phyloP scores from a whole-genome alignment of 2,329 filamentous ascomycete genomes.

The Nemania abortiva region DNA sequence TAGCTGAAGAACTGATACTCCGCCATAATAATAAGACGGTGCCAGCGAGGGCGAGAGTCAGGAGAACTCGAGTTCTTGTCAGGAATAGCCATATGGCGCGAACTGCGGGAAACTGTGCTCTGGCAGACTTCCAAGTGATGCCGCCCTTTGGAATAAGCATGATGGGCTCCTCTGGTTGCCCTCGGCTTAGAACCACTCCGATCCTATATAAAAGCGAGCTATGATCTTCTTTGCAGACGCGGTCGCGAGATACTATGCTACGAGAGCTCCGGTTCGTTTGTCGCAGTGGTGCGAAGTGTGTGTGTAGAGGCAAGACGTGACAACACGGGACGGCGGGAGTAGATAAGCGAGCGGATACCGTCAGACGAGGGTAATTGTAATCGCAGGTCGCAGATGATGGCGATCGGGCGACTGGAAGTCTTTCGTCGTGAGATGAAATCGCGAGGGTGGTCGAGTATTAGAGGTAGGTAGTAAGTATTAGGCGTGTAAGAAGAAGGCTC shows the following conservation, averaged over 20 bases:
- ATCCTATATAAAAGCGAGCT: conserved; percentile 40
- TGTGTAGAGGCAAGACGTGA: neutral
- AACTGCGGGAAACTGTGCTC: conserved; percentile 80
- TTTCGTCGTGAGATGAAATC: conserved; percentile 18
- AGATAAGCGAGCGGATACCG: conserved; percentile 9
- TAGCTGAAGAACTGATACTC: conserved; percentile 81
- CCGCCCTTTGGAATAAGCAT: conserved; percentile 95
- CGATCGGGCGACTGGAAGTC: neutral
- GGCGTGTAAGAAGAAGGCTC: neutral
- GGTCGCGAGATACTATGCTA: conserved; percentile 1
- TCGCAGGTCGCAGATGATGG: conserved; percentile 9
- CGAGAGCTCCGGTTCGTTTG: conserved; percentile 13
- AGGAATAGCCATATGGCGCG: conserved; percentile 77
- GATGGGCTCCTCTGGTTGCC: conserved; percentile 57
- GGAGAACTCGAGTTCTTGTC: conserved; percentile 81
- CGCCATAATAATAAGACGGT: conserved; percentile 88
- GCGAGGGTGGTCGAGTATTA: conserved; percentile 8
- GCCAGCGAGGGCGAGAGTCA: conserved; percentile 77
- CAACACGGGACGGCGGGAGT: conserved; percentile 4
- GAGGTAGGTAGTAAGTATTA: neutral
- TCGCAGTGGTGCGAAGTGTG: neutral
- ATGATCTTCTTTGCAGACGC: conserved; percentile 14
- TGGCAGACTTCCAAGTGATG: conserved; percentile 92
- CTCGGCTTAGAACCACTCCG: conserved; percentile 57
- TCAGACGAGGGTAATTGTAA: conserved; percentile 18